Evolutionary conservation across 345 rosid genomes (phyloP).

Genomic region (Carallia brachiata): DNA sequence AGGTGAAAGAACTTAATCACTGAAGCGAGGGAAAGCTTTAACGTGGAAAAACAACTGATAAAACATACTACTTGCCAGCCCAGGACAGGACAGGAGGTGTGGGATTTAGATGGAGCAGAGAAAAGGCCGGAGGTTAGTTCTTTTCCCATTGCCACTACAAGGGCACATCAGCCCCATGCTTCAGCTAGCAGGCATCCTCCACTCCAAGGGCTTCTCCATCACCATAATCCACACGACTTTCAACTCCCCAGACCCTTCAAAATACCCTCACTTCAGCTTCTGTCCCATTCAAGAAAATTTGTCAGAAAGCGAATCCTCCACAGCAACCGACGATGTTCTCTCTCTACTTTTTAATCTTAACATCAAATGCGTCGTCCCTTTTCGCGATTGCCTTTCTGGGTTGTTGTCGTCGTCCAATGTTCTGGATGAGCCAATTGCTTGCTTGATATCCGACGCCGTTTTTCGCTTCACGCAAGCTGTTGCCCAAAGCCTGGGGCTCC

Average conservation of each 20-base stretch:
- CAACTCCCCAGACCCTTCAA: slow-evolving; percentile 32
- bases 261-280: slow-evolving; percentile 32
- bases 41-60: no score
- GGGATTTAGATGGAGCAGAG: neutral
- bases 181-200: slow-evolving; percentile 38
- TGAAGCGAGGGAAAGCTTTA: no score
- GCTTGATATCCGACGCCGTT: slow-evolving; percentile 35
- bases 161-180: slow-evolving; percentile 43
- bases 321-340: neutral
- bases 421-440: slow-evolving; percentile 24
- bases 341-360: slow-evolving; percentile 18
- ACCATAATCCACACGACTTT: slow-evolving; percentile 30
- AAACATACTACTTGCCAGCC: no score
- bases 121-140: slow-evolving; percentile 8
- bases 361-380: slow-evolving; percentile 9
- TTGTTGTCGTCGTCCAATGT: slow-evolving; percentile 18
- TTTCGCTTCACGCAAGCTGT: slow-evolving; percentile 34
- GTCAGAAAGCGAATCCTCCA: slow-evolving; percentile 17
- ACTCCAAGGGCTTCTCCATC: slow-evolving; percentile 35
- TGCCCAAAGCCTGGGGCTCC: slow-evolving; percentile 23
- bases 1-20: no score
- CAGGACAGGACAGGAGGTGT: no score
- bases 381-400: slow-evolving; percentile 25
- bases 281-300: slow-evolving; percentile 20
- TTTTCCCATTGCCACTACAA: slow-evolving; percentile 35